A percentile compares a stretch with the other conserved stretches of the same genome.
phyloP scores from a whole-genome alignment of 257 asterid species.

The Verbena officinalis region DNA sequence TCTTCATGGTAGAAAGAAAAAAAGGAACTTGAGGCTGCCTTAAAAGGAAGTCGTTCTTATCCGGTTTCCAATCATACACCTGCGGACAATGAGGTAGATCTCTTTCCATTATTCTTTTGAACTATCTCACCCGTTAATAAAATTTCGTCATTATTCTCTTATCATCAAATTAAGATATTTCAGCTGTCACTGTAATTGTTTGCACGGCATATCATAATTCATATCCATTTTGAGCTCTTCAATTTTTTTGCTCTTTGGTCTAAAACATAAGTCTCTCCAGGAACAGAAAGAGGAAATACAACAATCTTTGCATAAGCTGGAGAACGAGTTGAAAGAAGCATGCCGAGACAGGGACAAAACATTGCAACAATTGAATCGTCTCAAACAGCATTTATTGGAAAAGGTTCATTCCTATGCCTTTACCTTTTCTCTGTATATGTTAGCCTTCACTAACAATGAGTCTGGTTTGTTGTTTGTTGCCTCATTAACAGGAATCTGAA shows the following conservation, averaged over 20 bases:
- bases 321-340: constrained; percentile 77
- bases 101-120: no score
- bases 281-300: constrained; percentile 72
- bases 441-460: constrained; percentile 28
- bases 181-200: no score
- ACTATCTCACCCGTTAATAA: no score
- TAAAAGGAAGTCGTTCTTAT: constrained; percentile 51
- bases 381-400: constrained; percentile 93
- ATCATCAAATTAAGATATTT: constrained; percentile 34
- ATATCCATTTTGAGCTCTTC: constrained; percentile 3
- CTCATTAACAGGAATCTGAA: constrained; percentile 76
- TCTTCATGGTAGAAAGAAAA: constrained; percentile 72
- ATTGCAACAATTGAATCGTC: constrained; percentile 76
- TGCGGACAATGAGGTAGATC: constrained; percentile 37
- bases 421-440: constrained; percentile 10
- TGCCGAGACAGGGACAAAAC: constrained; percentile 78
- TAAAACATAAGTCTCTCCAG: constrained; percentile 44
- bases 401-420: constrained; percentile 52
- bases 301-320: constrained; percentile 62
- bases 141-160: no score
- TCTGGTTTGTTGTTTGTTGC: constrained; percentile 23
- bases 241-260: constrained; percentile 29
- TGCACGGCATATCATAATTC: constrained; percentile 11
- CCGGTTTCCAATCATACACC: constrained; percentile 40
- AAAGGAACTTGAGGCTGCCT: constrained; percentile 65